Percentiles rank a stretch among this genome's conserved stretches.
phyloP scores from a whole-genome alignment of 2,329 filamentous ascomycete genomes.

The Drechmeria coniospora region DNA sequence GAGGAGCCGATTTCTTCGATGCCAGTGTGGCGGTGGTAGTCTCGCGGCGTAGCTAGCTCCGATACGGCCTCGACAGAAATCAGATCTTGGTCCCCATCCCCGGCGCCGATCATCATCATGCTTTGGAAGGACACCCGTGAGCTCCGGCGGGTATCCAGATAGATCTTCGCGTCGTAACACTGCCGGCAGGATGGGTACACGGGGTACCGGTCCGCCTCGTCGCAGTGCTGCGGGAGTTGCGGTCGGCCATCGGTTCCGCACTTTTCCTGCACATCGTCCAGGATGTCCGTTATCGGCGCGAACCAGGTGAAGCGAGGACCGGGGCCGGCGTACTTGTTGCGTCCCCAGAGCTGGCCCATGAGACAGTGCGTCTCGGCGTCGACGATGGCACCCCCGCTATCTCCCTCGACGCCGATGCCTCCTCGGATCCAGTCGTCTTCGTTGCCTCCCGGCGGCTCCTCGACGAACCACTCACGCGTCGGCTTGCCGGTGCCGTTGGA shows the following conservation, averaged over 20 bases:
- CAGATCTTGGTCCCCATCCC: constrained; percentile 22
- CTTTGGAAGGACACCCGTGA: constrained; percentile 25
- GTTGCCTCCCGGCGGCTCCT: constrained; percentile 22
- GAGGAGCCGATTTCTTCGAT: constrained; percentile 19
- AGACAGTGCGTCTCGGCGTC: constrained; percentile 22
- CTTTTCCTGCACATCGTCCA: constrained; percentile 30
- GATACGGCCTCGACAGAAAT: constrained; percentile 22
- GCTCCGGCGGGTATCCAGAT: constrained; percentile 25
- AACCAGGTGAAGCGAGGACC: constrained; percentile 27
- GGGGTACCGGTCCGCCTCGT: constrained; percentile 24
- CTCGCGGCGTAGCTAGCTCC: constrained; percentile 26
- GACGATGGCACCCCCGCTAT: constrained; percentile 28
- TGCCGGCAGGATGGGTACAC: constrained; percentile 23
- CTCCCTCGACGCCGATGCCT: constrained; percentile 28
- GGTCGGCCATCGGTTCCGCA: constrained; percentile 23
- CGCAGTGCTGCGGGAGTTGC: constrained; percentile 23
- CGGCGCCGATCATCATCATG: constrained; percentile 22
- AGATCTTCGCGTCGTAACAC: constrained; percentile 25
- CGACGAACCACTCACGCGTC: constrained; percentile 30
- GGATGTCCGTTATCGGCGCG: constrained; percentile 26
- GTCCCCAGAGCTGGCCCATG: constrained; percentile 28
- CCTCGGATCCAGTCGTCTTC: constrained; percentile 29
- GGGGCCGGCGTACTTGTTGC: constrained; percentile 25
- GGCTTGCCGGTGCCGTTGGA: constrained; percentile 25
- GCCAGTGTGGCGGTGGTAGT: constrained; percentile 18